These are phyloP conservation scores for Magnaporthiopsis rhizophila DNA, from an alignment of 2,329 filamentous ascomycete species.

Conservation along the genomic window DNA sequence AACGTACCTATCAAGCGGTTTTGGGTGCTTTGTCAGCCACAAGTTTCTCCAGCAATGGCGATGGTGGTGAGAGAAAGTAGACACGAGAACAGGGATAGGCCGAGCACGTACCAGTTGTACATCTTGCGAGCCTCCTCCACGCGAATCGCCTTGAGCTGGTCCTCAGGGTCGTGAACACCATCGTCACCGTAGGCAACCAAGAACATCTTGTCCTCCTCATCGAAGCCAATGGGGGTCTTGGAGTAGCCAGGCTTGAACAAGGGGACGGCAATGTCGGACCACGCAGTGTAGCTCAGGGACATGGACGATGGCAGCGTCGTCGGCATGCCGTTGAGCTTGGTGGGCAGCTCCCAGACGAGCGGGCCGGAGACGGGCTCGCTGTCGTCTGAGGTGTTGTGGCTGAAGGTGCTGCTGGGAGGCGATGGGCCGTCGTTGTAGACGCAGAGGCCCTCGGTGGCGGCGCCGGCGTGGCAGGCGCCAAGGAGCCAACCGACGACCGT, in stretches of 20 bases:
- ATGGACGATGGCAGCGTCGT: slow-evolving; percentile 15
- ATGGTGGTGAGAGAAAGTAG: neutral
- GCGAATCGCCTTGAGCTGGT: slow-evolving; percentile 10
- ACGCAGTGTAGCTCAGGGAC: slow-evolving; percentile 15
- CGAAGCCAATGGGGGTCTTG: slow-evolving; percentile 19
- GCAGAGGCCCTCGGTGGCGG: slow-evolving; percentile 25
- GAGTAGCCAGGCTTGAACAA: slow-evolving; percentile 17
- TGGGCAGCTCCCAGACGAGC: slow-evolving; percentile 23
- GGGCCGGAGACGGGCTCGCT: slow-evolving; percentile 16
- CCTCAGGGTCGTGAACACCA: slow-evolving; percentile 17
- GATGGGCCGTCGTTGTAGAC: slow-evolving; percentile 25
- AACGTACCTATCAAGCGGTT: slow-evolving; percentile 11
- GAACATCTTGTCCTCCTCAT: slow-evolving; percentile 21
- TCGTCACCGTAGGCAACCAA: slow-evolving; percentile 20
- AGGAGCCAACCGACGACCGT: slow-evolving; percentile 24
- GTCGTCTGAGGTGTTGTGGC: slow-evolving; percentile 23
- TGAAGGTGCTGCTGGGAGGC: slow-evolving; percentile 26
- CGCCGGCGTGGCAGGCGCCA: slow-evolving; percentile 26
- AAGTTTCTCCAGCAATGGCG: neutral
- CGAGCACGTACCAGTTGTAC: slow-evolving; percentile 22
- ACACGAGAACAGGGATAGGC: neutral
- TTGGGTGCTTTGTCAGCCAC: neutral
- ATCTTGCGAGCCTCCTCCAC: slow-evolving; percentile 12
- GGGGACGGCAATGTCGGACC: slow-evolving; percentile 24
- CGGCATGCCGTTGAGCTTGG: slow-evolving; percentile 10